phyloP scores from a whole-genome alignment of 23 red algal species.

The Gracilaria gracilis region DNA sequence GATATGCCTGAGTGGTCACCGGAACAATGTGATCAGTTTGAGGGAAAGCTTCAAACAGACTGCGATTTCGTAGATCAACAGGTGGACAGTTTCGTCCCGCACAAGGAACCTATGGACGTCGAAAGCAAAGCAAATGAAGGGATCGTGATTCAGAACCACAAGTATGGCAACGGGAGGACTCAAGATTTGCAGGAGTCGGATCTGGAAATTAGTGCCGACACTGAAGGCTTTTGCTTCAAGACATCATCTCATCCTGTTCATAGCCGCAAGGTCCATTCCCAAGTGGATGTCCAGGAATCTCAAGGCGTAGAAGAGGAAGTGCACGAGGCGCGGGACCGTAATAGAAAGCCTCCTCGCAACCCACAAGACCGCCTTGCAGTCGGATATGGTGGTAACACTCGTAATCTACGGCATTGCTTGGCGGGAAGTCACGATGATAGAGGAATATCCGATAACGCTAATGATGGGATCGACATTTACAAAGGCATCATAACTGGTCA shows the following conservation, averaged over 20 bases:
- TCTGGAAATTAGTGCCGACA: not conserved
- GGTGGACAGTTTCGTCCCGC: not conserved
- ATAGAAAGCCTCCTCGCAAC: not conserved
- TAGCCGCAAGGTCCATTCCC: not conserved
- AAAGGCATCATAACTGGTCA: not conserved
- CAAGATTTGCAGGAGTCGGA: not conserved
- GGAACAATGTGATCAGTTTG: not conserved
- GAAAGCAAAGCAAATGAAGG: not conserved
- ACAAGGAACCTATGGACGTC: not conserved
- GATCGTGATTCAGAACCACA: not conserved
- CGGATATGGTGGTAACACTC: conserved; percentile 17
- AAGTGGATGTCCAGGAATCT: not conserved
- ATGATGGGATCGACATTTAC: conserved; percentile 16
- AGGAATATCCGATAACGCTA: not conserved
- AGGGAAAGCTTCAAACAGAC: not conserved
- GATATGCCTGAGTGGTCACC: not conserved
- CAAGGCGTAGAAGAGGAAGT: not conserved
- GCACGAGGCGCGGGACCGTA: not conserved
- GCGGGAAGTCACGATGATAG: not conserved
- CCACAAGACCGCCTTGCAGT: not conserved
- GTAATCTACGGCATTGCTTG: not conserved
- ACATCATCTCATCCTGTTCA: not conserved
- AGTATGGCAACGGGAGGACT: not conserved
- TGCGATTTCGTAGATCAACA: not conserved
- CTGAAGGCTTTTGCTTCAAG: not conserved